Conservation (phyloP, 768 basidiomycete genomes). For the Pleurotus djamor region DNA sequence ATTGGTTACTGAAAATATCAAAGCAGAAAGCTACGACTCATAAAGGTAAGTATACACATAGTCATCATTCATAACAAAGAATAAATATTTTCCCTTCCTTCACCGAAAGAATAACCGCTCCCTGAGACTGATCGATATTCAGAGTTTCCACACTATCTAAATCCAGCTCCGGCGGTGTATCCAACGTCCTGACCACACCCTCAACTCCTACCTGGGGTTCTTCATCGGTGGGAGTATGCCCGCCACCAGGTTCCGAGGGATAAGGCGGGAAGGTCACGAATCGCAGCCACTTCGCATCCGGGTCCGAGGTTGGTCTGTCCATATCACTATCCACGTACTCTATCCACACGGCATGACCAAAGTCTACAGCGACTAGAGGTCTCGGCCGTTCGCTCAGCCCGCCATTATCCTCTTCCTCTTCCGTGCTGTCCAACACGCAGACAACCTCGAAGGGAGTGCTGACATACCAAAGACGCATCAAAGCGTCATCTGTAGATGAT, state of each 20-base stretch:
- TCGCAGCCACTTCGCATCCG: slow-evolving; percentile 51
- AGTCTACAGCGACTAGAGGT: slow-evolving; percentile 80
- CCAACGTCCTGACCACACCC: slow-evolving; percentile 56
- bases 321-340: slow-evolving; percentile 47
- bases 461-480: slow-evolving; percentile 73
- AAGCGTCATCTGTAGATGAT: slow-evolving; percentile 40
- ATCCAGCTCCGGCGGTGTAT: slow-evolving; percentile 63
- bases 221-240: slow-evolving; percentile 13
- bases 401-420: slow-evolving; percentile 36
- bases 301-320: slow-evolving; percentile 17
- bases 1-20: too few relatives aligned
- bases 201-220: slow-evolving; percentile 21
- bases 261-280: slow-evolving; percentile 73
- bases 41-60: neutral
- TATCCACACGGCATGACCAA: slow-evolving; percentile 86
- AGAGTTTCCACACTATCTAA: slow-evolving; percentile 69
- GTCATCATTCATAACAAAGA: slow-evolving; percentile 55
- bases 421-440: slow-evolving; percentile 51
- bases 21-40: neutral
- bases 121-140: slow-evolving; percentile 77
- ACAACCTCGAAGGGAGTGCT: slow-evolving; percentile 71
- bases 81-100: slow-evolving; percentile 72
- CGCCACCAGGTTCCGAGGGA: slow-evolving; percentile 24
- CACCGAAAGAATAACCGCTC: slow-evolving; percentile 67
- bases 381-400: slow-evolving; percentile 45